Base-by-base conservation (phyloP, 208 protist species). In the Porcisia hertigi region DNA sequence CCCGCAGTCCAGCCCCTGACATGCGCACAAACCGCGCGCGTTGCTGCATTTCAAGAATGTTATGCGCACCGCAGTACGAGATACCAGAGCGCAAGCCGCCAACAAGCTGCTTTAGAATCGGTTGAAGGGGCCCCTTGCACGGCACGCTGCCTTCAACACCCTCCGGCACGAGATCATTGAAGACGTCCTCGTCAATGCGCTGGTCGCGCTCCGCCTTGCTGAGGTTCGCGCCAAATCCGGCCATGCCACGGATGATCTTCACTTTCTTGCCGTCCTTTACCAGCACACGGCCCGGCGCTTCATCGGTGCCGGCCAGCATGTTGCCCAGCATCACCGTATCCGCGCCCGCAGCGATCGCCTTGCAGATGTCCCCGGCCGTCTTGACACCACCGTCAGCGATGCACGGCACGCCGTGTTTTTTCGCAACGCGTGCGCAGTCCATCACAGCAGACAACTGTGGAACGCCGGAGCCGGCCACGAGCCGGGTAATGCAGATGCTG, bases 211-310 rank as follows among this genome's bases (percentile, higher is more conserved):
- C 91, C 11, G 89, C 89, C 83, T 96, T 97, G 84, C 90, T 94
- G 73, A 97, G 80, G 80, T 97, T 97, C 5, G 94, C 94, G 47
- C 91, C 94, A 70, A 91, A 97, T 60, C 94, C 94, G 16, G 94
- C 94, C 94, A 97, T 97, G 67, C 94, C 94, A 25, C 94, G 90
- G 66, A 97, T 95, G 72, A 97, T 94, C 85, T 97, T 97, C 73
- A 96, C 92, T 76, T 96, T 96, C 80, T 94, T 91, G 49, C 94
- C 94, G 3, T 96, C 94, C 88, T 97, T 97, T 59, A 95, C 91
- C 0, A 97, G 84, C 52, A 96, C 91, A 23, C 89, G 89, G 4
- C 94, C 94, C 0, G 94, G 94, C 2, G 91, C 88, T 80, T 97
- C 95, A 36, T 95, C 88, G n/a, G 95, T 98, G 75, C 92, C 92